Evolutionary conservation across 2,329 filamentous ascomycete genomes (phyloP), one percentile per base, ranked within the genome.

Genomic region (Harringtonia lauricola): DNA sequence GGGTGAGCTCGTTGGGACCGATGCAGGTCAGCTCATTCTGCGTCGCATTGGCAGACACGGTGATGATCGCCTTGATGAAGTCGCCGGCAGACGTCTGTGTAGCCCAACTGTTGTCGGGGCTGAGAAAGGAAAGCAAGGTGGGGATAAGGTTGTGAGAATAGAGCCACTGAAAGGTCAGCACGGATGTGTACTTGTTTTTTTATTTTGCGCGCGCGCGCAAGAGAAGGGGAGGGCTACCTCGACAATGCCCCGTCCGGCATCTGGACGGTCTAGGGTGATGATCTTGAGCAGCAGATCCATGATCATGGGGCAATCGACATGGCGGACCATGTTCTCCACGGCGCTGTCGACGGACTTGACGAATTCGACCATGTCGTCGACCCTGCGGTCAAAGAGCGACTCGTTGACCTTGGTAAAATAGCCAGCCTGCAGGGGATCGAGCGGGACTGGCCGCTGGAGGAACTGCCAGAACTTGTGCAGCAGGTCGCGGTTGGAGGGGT

Each of bases 401-500:
- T 98, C 92, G 62, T 96, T 96, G 58, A 98, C 89, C 60, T 96
- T 98, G 44, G 90, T 95, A 60, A 98, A 98, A 61, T 98, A 98
- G 57, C 89, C 89, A 17, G 92, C 90, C 64, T 96, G 90, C 7
- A 95, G 74, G 31, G 90, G 85, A 60, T 96, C 90, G 44, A 98
- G 74, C 3, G 90, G 86, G 12, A 86, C 76, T n/a, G 86, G 76
- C 44, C 81, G 77, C 59, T 83, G 83, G 54, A 98, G 65, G 61
- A 95, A 98, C 39, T 79, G 71, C 92, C 92, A 98, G 62, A 98
- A 96, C 52, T 83, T 77, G 55, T 79, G 79, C 53, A 98, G 66
- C 48, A 88, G 74, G 36, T 78, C 68, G 44, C 81, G 81, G 60
- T 89, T 90, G 14, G 45, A 41, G 15, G 45, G 42, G 57, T 94